A percentile compares a stretch with the other conserved stretches of the same genome.
These are phyloP conservation scores for Arthroderma sp. DNA, from an alignment of 2,329 filamentous ascomycete genomes.

Conservation along the genomic window DNA sequence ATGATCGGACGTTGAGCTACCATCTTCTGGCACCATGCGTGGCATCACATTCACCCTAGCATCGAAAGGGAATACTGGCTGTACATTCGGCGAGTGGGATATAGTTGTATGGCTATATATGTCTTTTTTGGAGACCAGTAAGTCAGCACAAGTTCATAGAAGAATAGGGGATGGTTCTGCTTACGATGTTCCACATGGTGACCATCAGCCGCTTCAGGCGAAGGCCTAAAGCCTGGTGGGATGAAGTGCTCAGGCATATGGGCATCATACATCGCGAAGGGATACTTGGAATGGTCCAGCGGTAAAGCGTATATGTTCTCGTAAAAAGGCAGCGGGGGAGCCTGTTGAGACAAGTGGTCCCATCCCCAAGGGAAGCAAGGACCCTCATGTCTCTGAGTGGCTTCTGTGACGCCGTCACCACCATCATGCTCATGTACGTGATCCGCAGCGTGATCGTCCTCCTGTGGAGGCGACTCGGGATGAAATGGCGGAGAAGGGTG, in stretches of 20 bases:
- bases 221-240: slow-evolving; percentile 3
- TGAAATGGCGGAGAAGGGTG: too few relatives aligned
- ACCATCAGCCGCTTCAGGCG: slow-evolving; percentile 1
- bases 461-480: too few relatives aligned
- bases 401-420: too few relatives aligned
- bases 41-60: neutral
- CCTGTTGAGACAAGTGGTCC: too few relatives aligned
- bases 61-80: neutral
- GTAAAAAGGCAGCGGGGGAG: neutral
- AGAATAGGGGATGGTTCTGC: neutral
- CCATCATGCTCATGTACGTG: too few relatives aligned
- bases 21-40: slow-evolving; percentile 5
- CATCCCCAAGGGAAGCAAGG: too few relatives aligned
- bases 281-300: slow-evolving; percentile 2
- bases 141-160: neutral
- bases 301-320: slow-evolving; percentile 8
- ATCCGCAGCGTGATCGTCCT: too few relatives aligned
- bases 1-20: neutral
- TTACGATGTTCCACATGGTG: slow-evolving; percentile 3
- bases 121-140: neutral
- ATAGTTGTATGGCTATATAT: neutral
- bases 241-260: slow-evolving; percentile 5
- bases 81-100: neutral
- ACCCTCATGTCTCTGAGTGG: too few relatives aligned
- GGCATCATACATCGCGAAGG: slow-evolving; percentile 4